phyloP scores from a whole-genome alignment of 202 grass and related monocot species.

The Bolboschoenoplectus hybrid region DNA sequence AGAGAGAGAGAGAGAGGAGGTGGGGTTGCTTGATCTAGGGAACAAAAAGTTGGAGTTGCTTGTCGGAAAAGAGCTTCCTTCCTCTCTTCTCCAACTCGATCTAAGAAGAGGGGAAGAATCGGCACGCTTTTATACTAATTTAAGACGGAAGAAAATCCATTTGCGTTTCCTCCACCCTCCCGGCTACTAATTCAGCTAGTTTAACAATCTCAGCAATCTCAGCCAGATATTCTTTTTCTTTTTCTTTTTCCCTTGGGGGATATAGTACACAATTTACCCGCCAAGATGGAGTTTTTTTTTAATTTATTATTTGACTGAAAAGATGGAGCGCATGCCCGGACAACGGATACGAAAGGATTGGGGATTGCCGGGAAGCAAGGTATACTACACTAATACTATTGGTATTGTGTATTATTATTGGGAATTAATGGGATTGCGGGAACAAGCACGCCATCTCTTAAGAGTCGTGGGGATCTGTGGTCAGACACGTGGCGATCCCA shows the following conservation, averaged over 20 bases:
- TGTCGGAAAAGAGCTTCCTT: conserved; percentile 22
- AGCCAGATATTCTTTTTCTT: conserved; percentile 17
- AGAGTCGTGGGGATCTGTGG: not conserved
- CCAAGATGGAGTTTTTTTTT: conserved; percentile 32
- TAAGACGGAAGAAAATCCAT: conserved; percentile 20
- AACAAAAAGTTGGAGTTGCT: conserved; percentile 33
- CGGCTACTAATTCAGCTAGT: conserved; percentile 18
- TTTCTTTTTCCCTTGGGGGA: not conserved
- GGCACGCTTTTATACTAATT: conserved; percentile 29
- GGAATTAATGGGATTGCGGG: not conserved
- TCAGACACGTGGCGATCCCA: conserved; percentile 16
- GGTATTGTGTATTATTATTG: not conserved
- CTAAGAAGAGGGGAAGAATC: not conserved
- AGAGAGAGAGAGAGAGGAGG: not conserved
- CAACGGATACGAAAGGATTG: not conserved
- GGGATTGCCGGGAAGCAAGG: conserved; percentile 38
- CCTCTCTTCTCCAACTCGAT: conserved; percentile 14
- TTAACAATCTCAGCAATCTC: not conserved
- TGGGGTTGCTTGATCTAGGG: conserved; percentile 1
- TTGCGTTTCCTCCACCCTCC: not conserved
- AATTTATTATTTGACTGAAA: conserved; percentile 21
- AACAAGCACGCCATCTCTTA: conserved; percentile 13
- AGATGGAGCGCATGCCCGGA: not conserved
- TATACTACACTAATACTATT: not conserved
- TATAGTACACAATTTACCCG: conserved; percentile 38